Evolutionary conservation across 371 early-diverging fungal species (phyloP).

Genomic region (Blastocladiella emersonii): DNA sequence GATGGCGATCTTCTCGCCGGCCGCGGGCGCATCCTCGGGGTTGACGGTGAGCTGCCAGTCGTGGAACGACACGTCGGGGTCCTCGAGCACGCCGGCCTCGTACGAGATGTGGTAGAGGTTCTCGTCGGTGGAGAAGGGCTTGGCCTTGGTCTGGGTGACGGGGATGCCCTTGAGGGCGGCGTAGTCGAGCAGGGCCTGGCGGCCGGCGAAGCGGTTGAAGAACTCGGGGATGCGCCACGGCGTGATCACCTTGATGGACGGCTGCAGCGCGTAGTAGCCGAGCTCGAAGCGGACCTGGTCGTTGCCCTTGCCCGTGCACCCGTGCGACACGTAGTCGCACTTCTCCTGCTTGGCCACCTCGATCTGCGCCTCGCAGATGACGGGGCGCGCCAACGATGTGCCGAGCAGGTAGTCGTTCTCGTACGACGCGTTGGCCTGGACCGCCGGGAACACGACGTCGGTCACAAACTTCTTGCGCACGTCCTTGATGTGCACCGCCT

Average conservation of each 20-base stretch:
- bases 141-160: conserved; percentile 84
- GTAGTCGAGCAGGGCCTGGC: conserved; percentile 78
- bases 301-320: conserved; percentile 98
- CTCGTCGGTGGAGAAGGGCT: conserved; percentile 98
- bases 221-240: conserved; percentile 89
- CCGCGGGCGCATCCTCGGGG: conserved; percentile 87
- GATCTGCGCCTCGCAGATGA: conserved; percentile 80
- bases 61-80: conserved; percentile 81
- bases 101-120: conserved; percentile 96
- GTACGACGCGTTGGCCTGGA: conserved; percentile 90
- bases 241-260: conserved; percentile 85
- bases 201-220: conserved; percentile 87
- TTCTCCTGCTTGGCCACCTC: conserved; percentile 82
- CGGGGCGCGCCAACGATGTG: conserved; percentile 91
- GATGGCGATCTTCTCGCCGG: conserved; percentile 83
- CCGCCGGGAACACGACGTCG: conserved; percentile 79
- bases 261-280: conserved; percentile 88
- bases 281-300: conserved; percentile 98
- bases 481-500: conserved; percentile 79
- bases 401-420: conserved; percentile 90
- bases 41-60: conserved; percentile 96
- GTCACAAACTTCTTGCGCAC: conserved; percentile 82
- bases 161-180: conserved; percentile 84
- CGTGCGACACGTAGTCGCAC: conserved; percentile 88
- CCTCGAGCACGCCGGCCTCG: conserved; percentile 41